Evolutionary conservation across 331 rosid species (phyloP).

Genomic region (Quercus lobata): DNA sequence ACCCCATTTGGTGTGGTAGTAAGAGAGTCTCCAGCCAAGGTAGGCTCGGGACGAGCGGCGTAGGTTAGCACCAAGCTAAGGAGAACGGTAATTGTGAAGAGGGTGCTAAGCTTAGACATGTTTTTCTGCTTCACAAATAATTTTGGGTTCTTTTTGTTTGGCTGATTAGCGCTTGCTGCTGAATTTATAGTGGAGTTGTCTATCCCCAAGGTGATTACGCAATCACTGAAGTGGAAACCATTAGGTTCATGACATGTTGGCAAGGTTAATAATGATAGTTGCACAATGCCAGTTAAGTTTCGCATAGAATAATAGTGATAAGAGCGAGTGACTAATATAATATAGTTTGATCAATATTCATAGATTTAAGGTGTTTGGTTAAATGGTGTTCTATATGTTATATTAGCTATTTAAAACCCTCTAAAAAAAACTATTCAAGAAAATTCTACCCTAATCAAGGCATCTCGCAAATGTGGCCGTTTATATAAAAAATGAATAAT

Average conservation of each 20-base stretch:
- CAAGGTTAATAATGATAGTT: no score
- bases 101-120: conserved; percentile 36
- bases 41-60: conserved; percentile 37
- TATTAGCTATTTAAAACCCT: no score
- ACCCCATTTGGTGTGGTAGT: conserved; percentile 22
- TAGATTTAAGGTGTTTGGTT: no score
- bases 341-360: accelerated
- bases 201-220: no score
- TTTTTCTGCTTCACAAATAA: background rate
- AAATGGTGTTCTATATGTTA: no score
- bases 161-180: background rate
- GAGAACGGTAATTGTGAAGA: conserved; percentile 46
- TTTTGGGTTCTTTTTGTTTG: background rate
- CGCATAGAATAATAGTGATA: no score
- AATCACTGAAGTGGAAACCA: background rate
- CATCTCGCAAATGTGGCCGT: no score
- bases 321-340: no score
- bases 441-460: no score
- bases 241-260: background rate
- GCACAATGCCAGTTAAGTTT: no score
- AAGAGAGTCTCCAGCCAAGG: background rate
- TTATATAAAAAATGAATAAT: no score
- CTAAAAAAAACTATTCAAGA: no score
- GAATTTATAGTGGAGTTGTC: conserved; percentile 7
- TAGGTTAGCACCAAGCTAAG: conserved; percentile 30